Evolutionary conservation across 2,329 filamentous ascomycete species (phyloP).

Genomic region (Diaporthe helianthi): DNA sequence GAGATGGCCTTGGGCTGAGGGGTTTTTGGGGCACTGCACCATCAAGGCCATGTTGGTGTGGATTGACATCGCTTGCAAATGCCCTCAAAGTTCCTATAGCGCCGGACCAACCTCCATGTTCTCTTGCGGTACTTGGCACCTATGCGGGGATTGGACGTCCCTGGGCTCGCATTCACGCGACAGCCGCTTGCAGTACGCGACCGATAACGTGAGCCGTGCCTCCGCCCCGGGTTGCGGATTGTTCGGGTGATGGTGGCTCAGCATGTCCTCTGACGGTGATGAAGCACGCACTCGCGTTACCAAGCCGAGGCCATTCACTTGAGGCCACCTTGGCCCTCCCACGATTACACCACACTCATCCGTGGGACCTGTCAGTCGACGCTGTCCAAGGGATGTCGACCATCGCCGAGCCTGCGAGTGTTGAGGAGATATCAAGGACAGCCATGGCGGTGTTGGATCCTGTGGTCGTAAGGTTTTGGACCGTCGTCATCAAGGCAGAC

Average conservation of each 20-base stretch:
- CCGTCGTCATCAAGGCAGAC: background rate
- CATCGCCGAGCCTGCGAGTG: background rate
- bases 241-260: constrained; percentile 17
- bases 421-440: background rate
- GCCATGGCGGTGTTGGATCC: constrained; percentile 5
- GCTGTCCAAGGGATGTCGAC: background rate
- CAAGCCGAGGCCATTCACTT: background rate
- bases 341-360: background rate
- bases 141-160: background rate
- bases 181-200: background rate
- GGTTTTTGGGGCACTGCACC: background rate
- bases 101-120: background rate
- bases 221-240: constrained; percentile 8
- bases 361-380: background rate
- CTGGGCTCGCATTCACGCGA: background rate
- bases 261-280: constrained; percentile 19
- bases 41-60: background rate
- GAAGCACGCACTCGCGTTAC: constrained; percentile 12
- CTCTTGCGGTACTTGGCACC: background rate
- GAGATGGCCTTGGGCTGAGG: constrained; percentile 14
- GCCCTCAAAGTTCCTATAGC: background rate
- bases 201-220: constrained; percentile 22
- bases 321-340: constrained; percentile 4
- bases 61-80: background rate
- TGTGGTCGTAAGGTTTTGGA: background rate